Evolutionary conservation across 1,284 basidiomycete genomes (phyloP).

Genomic region (Agroathelia rolfsii): DNA sequence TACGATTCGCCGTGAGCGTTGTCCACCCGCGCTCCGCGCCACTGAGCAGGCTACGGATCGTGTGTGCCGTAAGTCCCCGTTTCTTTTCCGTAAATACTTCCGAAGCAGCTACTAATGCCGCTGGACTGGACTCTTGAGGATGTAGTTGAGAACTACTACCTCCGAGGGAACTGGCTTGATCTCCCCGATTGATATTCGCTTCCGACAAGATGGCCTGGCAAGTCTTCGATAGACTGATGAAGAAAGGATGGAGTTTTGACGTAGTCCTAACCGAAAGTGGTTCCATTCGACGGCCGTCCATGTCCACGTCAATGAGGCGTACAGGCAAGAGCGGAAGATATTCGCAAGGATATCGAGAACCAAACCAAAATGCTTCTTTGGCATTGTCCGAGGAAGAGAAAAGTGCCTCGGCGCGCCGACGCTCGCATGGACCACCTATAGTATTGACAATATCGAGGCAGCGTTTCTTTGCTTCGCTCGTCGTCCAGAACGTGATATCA

Average conservation of each 20-base stretch:
- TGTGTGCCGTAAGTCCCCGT: constrained; percentile 55
- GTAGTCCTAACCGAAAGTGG: background rate
- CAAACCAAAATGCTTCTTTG: constrained; percentile 45
- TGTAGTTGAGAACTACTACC: no score
- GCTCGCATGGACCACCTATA: constrained; percentile 60
- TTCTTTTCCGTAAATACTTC: constrained; percentile 46
- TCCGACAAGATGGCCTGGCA: constrained; percentile 43
- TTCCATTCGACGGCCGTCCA: background rate
- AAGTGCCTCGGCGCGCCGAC: constrained; percentile 44
- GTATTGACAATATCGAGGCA: constrained; percentile 61
- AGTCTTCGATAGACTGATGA: constrained; percentile 33
- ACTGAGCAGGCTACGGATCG: constrained; percentile 56
- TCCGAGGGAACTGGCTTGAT: no score
- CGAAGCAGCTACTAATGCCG: no score
- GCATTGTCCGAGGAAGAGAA: constrained; percentile 42
- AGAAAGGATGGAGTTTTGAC: constrained; percentile 24
- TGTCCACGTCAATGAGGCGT: constrained; percentile 19
- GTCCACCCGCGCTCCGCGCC: constrained; percentile 69
- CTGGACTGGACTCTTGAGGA: no score
- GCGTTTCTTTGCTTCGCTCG: constrained; percentile 58
- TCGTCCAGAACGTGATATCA: constrained; percentile 69
- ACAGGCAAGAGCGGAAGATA: constrained; percentile 51
- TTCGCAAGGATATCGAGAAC: constrained; percentile 42
- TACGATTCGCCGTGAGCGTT: constrained; percentile 70
- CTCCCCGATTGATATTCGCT: no score